These are phyloP conservation scores for Sphaerulina populicola DNA, from an alignment of 2,329 filamentous ascomycete species.

Conservation along the genomic window DNA sequence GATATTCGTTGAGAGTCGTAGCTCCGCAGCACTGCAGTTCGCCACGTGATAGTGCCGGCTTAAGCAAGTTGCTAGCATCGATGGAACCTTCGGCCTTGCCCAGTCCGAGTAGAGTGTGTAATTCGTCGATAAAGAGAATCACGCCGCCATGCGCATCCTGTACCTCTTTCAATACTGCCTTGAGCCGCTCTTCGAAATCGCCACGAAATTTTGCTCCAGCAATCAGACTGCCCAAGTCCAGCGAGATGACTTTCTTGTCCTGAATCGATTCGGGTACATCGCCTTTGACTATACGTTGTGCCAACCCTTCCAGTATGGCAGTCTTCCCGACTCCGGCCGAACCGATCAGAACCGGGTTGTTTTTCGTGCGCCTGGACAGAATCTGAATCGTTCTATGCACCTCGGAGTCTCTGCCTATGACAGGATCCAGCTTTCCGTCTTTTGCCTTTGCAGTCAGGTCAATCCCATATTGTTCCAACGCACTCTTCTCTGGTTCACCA, in stretches of 20 bases:
- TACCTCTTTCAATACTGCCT: slow-evolving; percentile 84
- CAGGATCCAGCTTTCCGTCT: slow-evolving; percentile 86
- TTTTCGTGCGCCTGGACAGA: slow-evolving; percentile 84
- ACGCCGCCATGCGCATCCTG: slow-evolving; percentile 80
- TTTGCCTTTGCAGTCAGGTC: slow-evolving; percentile 79
- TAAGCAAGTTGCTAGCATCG: slow-evolving; percentile 88
- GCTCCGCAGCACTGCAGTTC: slow-evolving; percentile 93
- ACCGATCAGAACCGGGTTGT: slow-evolving; percentile 91
- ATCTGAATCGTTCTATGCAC: slow-evolving; percentile 94
- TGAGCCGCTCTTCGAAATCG: slow-evolving; percentile 90
- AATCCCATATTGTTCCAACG: slow-evolving; percentile 82
- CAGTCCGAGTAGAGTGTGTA: slow-evolving; percentile 82
- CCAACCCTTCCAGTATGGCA: slow-evolving; percentile 81
- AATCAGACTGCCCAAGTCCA: slow-evolving; percentile 87
- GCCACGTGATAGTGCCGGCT: slow-evolving; percentile 84
- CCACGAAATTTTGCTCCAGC: slow-evolving; percentile 92
- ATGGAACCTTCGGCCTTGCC: slow-evolving; percentile 95
- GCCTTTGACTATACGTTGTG: slow-evolving; percentile 78
- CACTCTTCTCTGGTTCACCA: slow-evolving; percentile 63
- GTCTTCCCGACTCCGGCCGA: slow-evolving; percentile 89
- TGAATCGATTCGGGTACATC: slow-evolving; percentile 96
- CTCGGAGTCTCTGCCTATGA: slow-evolving; percentile 85
- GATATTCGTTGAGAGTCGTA: slow-evolving; percentile 86
- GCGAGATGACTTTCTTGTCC: slow-evolving; percentile 76
- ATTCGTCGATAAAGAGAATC: slow-evolving; percentile 90